phyloP scores from a whole-genome alignment of 805 yeast species.

The Kuraishia floccosa region DNA sequence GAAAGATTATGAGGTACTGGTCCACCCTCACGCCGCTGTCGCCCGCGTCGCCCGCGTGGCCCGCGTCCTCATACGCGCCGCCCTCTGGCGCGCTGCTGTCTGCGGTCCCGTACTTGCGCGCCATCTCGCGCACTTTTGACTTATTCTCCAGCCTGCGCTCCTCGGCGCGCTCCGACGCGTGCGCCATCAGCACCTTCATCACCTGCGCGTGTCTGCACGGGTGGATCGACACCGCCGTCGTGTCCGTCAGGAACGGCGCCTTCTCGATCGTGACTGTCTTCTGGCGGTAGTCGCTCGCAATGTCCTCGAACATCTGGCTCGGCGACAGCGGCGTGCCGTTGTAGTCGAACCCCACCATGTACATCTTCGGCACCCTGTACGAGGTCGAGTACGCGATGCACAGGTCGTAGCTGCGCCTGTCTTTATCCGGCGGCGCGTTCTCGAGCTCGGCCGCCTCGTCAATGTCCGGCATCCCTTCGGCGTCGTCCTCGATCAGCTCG shows the following conservation, averaged over 20 bases:
- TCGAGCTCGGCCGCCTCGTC: conserved; percentile 31
- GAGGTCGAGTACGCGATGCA: conserved; percentile 91
- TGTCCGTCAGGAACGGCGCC: conserved; percentile 70
- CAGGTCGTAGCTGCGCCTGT: conserved; percentile 69
- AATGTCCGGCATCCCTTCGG: conserved; percentile 12
- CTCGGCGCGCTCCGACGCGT: conserved; percentile 42
- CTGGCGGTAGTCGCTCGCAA: conserved; percentile 81
- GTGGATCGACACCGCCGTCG: conserved; percentile 82
- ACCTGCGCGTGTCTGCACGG: conserved; percentile 95
- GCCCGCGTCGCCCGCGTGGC: conserved; percentile 13
- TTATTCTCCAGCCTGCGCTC: conserved; percentile 15
- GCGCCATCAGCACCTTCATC: conserved; percentile 77
- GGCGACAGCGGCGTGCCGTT: conserved; percentile 85
- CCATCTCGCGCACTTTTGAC: conserved; percentile 22
- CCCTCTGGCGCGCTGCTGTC: conserved; percentile 15
- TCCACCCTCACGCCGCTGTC: conserved; percentile 64
- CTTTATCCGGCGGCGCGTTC: conserved; percentile 19
- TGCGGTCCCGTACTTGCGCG: conserved; percentile 36
- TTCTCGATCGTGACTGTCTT: conserved; percentile 95
- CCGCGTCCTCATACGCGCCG: conserved; percentile 13
- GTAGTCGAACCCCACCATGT: conserved; percentile 74
- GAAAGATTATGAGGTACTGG: conserved; percentile 79
- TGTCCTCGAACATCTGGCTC: conserved; percentile 88
- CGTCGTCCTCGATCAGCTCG: conserved; percentile 21
- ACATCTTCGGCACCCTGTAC: conserved; percentile 91